A percentile compares a stretch with the other conserved stretches of the same genome.
These are phyloP conservation scores for Candida incommunis DNA, from an alignment of 805 yeast genomes.

Conservation along the genomic window DNA sequence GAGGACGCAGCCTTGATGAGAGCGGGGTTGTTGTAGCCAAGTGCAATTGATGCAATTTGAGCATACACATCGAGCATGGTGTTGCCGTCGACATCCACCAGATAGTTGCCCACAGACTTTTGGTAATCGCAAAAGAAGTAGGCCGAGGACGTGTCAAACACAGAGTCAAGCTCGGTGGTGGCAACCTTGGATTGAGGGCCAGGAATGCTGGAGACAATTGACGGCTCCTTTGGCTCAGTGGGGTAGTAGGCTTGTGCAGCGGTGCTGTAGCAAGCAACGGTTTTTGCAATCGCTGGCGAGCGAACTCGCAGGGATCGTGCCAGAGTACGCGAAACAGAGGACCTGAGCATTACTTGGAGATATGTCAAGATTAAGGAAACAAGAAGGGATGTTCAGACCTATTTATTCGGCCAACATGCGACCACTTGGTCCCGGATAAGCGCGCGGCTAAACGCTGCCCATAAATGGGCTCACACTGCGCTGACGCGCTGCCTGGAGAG, in stretches of 20 bases:
- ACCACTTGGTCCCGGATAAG: neutral
- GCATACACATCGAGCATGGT: conserved; percentile 59
- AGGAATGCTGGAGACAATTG: conserved; percentile 50
- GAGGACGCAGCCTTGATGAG: conserved; percentile 54
- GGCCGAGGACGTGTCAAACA: conserved; percentile 59
- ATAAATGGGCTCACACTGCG: no score
- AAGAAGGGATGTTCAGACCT: no score
- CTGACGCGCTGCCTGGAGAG: no score
- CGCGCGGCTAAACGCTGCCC: conserved; percentile 1
- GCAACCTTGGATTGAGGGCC: conserved; percentile 55
- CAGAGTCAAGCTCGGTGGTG: conserved; percentile 38
- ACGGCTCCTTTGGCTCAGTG: conserved; percentile 63
- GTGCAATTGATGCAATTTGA: conserved; percentile 73
- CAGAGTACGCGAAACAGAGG: conserved; percentile 4
- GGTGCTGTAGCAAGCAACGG: conserved; percentile 8
- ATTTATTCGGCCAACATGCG: no score
- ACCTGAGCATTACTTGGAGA: conserved; percentile 7
- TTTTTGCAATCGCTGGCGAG: neutral
- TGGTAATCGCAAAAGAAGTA: conserved; percentile 66
- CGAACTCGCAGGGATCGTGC: neutral
- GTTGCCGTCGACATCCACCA: conserved; percentile 73
- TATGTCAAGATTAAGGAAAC: no score
- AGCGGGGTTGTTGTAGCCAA: conserved; percentile 78
- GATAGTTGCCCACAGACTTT: conserved; percentile 65
- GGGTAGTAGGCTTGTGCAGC: conserved; percentile 37